phyloP scores from a whole-genome alignment of 2,329 filamentous ascomycete genomes.

The Rhynchosporium graminicola region DNA sequence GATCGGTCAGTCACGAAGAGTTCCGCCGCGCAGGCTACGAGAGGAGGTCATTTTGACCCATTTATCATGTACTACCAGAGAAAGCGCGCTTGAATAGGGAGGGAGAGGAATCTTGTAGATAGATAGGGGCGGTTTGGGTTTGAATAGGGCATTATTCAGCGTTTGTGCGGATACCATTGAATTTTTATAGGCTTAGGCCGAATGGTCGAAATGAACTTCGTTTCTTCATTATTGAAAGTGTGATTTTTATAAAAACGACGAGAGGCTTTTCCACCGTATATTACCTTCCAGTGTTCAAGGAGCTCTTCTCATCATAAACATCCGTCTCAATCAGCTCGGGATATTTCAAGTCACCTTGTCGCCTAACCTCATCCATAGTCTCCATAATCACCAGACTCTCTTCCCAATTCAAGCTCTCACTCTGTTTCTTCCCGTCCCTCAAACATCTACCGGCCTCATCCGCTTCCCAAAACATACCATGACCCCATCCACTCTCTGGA shows the following conservation, averaged over 20 bases:
- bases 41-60: conserved; percentile 20
- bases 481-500: conserved; percentile 46
- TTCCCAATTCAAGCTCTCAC: conserved; percentile 56
- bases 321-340: conserved; percentile 65
- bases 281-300: conserved; percentile 50
- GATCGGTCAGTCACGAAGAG: conserved; percentile 28
- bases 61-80: conserved; percentile 28
- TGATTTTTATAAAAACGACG: neutral
- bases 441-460: conserved; percentile 66
- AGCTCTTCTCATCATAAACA: conserved; percentile 59
- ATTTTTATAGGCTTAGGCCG: neutral
- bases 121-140: neutral
- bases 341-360: conserved; percentile 62
- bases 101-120: neutral
- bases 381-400: conserved; percentile 72
- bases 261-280: neutral
- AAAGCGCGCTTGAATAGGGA: conserved; percentile 5
- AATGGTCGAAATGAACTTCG: neutral
- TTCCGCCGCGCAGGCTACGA: conserved; percentile 16
- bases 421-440: conserved; percentile 63
- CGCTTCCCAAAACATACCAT: conserved; percentile 72
- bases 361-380: conserved; percentile 68
- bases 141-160: neutral
- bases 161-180: conserved; percentile 11
- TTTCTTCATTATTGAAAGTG: too few relatives aligned